Base-by-base conservation (phyloP, 2,329 filamentous ascomycete species). In the Hortaea werneckii region DNA sequence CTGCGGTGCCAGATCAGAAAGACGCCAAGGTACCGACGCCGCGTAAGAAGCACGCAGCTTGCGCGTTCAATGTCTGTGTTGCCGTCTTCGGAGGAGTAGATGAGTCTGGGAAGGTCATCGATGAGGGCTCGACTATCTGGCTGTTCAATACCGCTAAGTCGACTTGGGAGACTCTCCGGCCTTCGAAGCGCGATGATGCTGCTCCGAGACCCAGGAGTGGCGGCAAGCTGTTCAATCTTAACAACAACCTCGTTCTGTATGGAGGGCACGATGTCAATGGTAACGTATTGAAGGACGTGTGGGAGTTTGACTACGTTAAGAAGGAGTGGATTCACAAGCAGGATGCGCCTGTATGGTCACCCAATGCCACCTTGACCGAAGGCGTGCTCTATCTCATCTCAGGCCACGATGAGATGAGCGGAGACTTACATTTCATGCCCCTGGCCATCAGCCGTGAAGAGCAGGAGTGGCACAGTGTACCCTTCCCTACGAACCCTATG, bases 401-500 rank as follows among this genome's bases (percentile, higher is more conserved):
- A n/a, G 57, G 60, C 5, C 51, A 54, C 6, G 63, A 66, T 40
- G 44, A 50, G 12, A 54, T 56, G 46, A 60, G 57, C 45, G 58
- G 57, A 32, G 49, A 63, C 40, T 52, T 65, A 9, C 57, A 65
- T 44, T 51, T 49, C 42, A 45, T 61, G 8, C 53, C 46, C 28
- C 37, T 58, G 30, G 20, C 49, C 34, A 30, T 50, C 37, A 9
- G 10, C 13, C 45, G 29, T 7, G 29, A 49, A 34, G 63, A 41
- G 53, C 62, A 51, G 48, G 52, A 57, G 12, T 71, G 68, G 68
- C 58, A 65, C 6, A 67, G 63, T 3, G 60, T 65, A 26, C 58
- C 61, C 0, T 69, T 70, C 44, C 67, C 67, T 1, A 67, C 66
- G 2, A 69, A 70, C 40, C 67, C 68, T 2, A 51, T 70, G 9